Base-by-base conservation (phyloP, 2,329 filamentous ascomycete species). In the Chaetomium sp. region DNA sequence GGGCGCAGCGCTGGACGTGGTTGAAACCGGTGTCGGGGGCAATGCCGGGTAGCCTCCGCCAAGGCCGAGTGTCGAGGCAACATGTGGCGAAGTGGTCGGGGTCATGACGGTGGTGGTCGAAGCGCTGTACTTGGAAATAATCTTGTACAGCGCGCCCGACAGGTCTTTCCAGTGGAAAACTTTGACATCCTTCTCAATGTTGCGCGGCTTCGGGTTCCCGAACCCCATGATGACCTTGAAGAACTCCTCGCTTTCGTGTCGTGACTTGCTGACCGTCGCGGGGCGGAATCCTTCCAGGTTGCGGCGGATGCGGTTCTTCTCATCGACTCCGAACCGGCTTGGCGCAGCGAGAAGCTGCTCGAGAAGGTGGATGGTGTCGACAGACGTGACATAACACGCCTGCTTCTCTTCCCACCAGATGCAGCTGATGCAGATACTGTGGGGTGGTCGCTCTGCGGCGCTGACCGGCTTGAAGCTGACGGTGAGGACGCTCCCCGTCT, bases 221-320 rank as follows among this genome's bases (percentile, higher is more conserved):
- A 97, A 97, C 1, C 85, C 89, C 94, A 99, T 99, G 73, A 99
- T 97, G 65, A 96, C 81, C 75, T 96, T 96, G 84, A 97, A 97
- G 72, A 97, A 97, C 54, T 95, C 90, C 70, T 97, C 92, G 69
- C 89, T 96, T 57, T 97, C 92, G 1, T 85, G 68, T 73, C 95
- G 96, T 56, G 86, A 85, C 72, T 99, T 99, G 64, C 91, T 96
- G 14, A 99, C 91, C 0, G 94, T 99, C 61, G 90, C 74, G 0
- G 94, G 94, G 38, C 89, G 86, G 76, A 96, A 97, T 0, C 91
- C 91, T 70, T 99, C 94, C 37, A 99, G 78, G 67, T 99, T 99
- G 60, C 94, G 85, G 35, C 94, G 86, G 65, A 99, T 97, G 52
- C 94, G 85, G 71, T 99, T 99, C 82, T 97, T 99, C 76, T 97